Evolutionary conservation across 306 rosid genomes (phyloP), one percentile per base, ranked within the genome.

Genomic region (Prunus salicina): DNA sequence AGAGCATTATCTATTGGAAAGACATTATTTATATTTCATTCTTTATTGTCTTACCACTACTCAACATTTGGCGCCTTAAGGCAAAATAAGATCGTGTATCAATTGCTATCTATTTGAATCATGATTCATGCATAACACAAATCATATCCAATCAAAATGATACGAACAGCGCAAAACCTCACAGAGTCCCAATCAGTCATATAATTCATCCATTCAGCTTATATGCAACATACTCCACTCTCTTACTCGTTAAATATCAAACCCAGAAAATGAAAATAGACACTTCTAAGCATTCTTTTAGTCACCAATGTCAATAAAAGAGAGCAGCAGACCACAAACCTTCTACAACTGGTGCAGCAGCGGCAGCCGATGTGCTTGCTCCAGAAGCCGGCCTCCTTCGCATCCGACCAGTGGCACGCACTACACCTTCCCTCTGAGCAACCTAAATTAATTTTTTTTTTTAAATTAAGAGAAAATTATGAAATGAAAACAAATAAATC

Each of bases 331-430:
- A 47, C 27, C 47, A 72, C 53, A 57, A 64, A 92, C 97, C 99
- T 96, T 91, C 93, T 11, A 66, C 81, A n/a, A 75, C 28, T 18
- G 87, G 78, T 50, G 89, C 85, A 2, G 87, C 85, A 1, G 87
- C 78, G 43, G 89, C 90, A 12, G 96, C 81, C 0, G 96, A 95
- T 34, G 96, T 70, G 80, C 98, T 89, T 66, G 99, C 97, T 81
- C 91, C 97, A 38, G 97, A 82, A 75, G 91, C 93, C 0, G 86
- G 88, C 74, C 99, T 79, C 80, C 99, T 89, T 51, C 99, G 96
- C 98, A 96, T 96, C 52, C 98, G 91, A 55, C 82, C 93, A 71
- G 96, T 68, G 51, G 96, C 90, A 20, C 97, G 97, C 6, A 85
- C 93, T 30, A 82, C 99, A 30, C 91, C 78, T 79, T 92, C 98